These are phyloP conservation scores for Cochliopodium minus DNA, from an alignment of 208 protist genomes.

Conservation along the genomic window DNA sequence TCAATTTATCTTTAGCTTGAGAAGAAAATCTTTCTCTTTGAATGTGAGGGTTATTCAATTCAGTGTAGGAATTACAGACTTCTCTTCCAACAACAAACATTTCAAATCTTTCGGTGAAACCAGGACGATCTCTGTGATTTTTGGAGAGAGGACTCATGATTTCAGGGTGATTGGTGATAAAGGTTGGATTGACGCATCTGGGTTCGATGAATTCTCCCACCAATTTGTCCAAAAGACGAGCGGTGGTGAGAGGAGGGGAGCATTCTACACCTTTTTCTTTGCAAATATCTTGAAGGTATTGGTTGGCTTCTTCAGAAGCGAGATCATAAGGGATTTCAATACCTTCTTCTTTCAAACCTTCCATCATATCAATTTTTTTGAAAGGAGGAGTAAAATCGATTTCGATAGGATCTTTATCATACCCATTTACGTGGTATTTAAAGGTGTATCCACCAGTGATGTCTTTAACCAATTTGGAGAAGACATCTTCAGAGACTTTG, in stretches of 20 bases:
- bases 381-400: conserved; percentile 98
- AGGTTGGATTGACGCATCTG: conserved; percentile 91
- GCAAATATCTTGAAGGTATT: conserved; percentile 65
- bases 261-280: conserved; percentile 71
- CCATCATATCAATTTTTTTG: conserved; percentile 79
- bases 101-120: conserved; percentile 97
- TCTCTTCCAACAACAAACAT: conserved; percentile 93
- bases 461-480: conserved; percentile 73
- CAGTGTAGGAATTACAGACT: conserved; percentile 95
- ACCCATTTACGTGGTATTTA: conserved; percentile 65
- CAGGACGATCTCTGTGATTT: conserved; percentile 74
- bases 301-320: conserved; percentile 40
- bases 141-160: conserved; percentile 99
- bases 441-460: conserved; percentile 74
- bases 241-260: conserved; percentile 72
- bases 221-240: conserved; percentile 91
- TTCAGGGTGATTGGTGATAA: conserved; percentile 95
- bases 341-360: conserved; percentile 68
- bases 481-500: conserved; percentile 83
- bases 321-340: conserved; percentile 61
- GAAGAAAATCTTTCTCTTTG: conserved; percentile 91
- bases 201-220: conserved; percentile 84
- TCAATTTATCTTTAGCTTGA: conserved; percentile 72
- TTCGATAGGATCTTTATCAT: conserved; percentile 43
- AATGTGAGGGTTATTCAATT: conserved; percentile 98